Evolutionary conservation across 352 stramenopile species (phyloP).

Genomic region (Pythium rishiriense): DNA sequence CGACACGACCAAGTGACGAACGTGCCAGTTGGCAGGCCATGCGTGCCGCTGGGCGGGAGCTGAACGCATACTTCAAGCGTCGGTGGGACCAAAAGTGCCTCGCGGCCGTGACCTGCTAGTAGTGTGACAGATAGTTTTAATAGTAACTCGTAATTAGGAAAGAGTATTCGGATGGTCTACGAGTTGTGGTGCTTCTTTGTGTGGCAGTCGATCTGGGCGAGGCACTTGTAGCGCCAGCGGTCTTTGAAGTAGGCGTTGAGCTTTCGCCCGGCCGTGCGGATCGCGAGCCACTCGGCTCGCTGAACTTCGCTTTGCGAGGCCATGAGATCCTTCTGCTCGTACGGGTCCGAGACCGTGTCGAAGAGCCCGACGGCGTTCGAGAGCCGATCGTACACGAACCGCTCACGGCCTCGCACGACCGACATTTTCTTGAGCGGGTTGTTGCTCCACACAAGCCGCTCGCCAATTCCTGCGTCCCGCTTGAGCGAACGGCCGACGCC

Average conservation of each 20-base stretch:
- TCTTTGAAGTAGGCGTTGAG: conserved; percentile 56
- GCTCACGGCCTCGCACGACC: conserved; percentile 33
- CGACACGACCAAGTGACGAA: conserved; percentile 20
- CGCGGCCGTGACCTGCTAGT: too few species aligned
- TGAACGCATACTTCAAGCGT: conserved; percentile 57
- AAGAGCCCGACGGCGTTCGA: conserved; percentile 35
- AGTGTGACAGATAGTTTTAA: too few species aligned
- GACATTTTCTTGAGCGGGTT: conserved; percentile 49
- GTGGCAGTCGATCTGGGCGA: conserved; percentile 30
- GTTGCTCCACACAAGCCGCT: conserved; percentile 49
- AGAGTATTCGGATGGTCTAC: too few species aligned
- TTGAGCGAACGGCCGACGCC: conserved; percentile 39
- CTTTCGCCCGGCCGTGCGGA: conserved; percentile 19
- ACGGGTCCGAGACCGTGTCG: conserved; percentile 38
- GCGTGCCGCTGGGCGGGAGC: conserved; percentile 26
- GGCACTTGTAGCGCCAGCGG: conserved; percentile 39
- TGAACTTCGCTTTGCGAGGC: conserved; percentile 16
- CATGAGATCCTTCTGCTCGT: conserved; percentile 35
- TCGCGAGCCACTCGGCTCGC: conserved; percentile 12
- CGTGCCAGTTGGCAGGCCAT: too few species aligned
- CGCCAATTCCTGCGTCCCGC: conserved; percentile 30
- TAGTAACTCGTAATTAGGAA: too few species aligned
- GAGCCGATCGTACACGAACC: conserved; percentile 42
- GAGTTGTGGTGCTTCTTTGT: too few species aligned
- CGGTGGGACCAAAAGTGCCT: conserved; percentile 49